Evolutionary conservation across 1,139 yeast genomes (phyloP), one percentile per base, ranked within the genome.

Genomic region (Keqinozyma sinolaborantium): DNA sequence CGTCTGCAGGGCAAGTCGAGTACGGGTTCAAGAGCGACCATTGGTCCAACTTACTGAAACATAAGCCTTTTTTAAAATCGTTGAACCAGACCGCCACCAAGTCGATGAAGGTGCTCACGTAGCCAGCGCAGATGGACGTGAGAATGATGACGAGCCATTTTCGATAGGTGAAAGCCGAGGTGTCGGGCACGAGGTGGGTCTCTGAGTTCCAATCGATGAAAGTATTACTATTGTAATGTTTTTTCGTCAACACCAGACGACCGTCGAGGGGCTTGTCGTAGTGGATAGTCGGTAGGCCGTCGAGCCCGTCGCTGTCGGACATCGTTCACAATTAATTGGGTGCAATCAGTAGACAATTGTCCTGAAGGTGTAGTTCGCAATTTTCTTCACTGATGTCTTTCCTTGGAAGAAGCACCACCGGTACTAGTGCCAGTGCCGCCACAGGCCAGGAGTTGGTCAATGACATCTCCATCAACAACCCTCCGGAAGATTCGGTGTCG

Each of bases 401-500:
- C 39, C 44, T 58, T 25, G 46, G 48, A 24, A 45, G 50, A 26
- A 44, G 51, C 23, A 36, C 51, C 6, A 30, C 30, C 13, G 30
- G 40, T 5, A 28, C 50, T 3, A 35, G 49, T 2, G 37, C 43
- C 14, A 45, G 53, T 25, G 66, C 73, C 34, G 78, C 79, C 13
- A 75, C 83, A 2, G 81, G 84, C 26, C 80, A 80, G 40, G 92
- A 83, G 44, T 60, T 85, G 40, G 72, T 79, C 43, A 79, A 82
- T 52, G 97, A 88, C 54, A 77, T 84, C 38, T 70, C 77, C n/a
- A 68, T 90, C 31, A 75, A 78, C 42, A 83, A 84, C 48, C 87
- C 95, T 2, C 97, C 97, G 9, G 95, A 86, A 41, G 98, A 94
- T 53, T 82, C 96, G 3, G 73, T 94, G 20, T 74, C 90, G n/a